Evolutionary conservation across 805 yeast genomes (phyloP).

Genomic region (Citeromyces nyonsensis): DNA sequence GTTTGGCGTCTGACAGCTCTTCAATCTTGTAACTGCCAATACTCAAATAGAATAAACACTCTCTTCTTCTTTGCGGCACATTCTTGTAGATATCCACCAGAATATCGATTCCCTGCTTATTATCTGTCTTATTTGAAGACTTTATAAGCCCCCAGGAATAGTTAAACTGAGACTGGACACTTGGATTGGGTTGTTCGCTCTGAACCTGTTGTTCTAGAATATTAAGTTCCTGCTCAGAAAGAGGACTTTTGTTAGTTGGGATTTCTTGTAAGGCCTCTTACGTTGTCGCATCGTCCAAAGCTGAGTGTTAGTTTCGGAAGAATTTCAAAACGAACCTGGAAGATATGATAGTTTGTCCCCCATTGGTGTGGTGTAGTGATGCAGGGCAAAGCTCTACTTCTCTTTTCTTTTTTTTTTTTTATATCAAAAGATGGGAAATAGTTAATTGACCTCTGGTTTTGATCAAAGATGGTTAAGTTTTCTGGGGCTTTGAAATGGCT

Average conservation of each 20-base stretch:
- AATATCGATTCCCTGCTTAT: constrained; percentile 65
- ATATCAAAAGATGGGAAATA: no score
- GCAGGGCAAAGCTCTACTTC: no score
- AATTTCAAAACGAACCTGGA: constrained; percentile 8
- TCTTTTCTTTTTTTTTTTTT: no score
- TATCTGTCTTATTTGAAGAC: constrained; percentile 44
- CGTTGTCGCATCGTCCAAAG: constrained; percentile 14
- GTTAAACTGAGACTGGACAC: constrained; percentile 79
- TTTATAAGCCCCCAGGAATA: constrained; percentile 94
- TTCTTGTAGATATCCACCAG: constrained; percentile 58
- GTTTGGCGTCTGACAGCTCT: constrained; percentile 72
- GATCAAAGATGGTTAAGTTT: no score
- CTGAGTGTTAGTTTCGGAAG: constrained; percentile 4
- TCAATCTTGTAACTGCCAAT: constrained; percentile 82
- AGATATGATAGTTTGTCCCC: constrained; percentile 10
- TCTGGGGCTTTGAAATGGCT: no score
- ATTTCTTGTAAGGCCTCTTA: constrained; percentile 5
- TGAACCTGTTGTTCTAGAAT: constrained; percentile 65
- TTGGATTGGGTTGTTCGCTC: constrained; percentile 65
- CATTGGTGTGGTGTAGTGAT: constrained; percentile 1
- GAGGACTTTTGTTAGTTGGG: constrained; percentile 23
- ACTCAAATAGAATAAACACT: constrained; percentile 75
- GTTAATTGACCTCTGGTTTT: no score
- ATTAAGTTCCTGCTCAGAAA: constrained; percentile 61
- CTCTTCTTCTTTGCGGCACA: constrained; percentile 74